Evolutionary conservation across 140 eudicot species (phyloP), one percentile per base, ranked within the genome.

Genomic region (Erigeron philadelphicus): DNA sequence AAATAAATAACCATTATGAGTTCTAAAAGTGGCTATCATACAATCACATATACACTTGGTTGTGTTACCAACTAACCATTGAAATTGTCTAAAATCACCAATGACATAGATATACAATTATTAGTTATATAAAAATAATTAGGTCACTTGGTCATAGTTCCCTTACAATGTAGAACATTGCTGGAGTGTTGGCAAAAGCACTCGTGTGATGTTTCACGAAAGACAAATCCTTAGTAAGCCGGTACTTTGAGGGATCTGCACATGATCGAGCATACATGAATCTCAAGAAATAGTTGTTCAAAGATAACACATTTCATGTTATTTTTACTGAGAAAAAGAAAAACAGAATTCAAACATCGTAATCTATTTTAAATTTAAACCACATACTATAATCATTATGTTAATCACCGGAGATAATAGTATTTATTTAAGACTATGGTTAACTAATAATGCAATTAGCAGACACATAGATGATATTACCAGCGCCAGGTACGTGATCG

Each of bases 201-300:
- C 81, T 77, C 35, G 85, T 55, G 80, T 93, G 95, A 54, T 65
- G 86, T 77, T 65, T 93, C 21, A 93, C 95, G 19, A 93, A 93
- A 64, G 98, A 86, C 46, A 93, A 81, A 43, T 93, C 93, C 52
- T 85, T 83, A 0, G 98, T 79, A 63, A 93, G 94, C 83, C 95
- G 83, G 67, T 79, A 93, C 62, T 76, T 80, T 7, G 84, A 50
- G 71, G 96, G 83, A 72, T 89, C 98, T 89, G 70, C 74, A 64
- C 16, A 55, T 19, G 46, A 42, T 8, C 25, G 48, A 35, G 48
- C 48, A 61, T 40, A 12, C 13, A 23, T 31, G 9, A 43, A 31
- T 31, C 38, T 31, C 38, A 31, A 31, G 38, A 31, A 31, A 46
- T 49, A 48, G 42, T 41, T 53, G 46, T 25, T 57, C 16, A 57